Base-by-base conservation (phyloP, 441 rosid species). In the Mallotus repandus region DNA sequence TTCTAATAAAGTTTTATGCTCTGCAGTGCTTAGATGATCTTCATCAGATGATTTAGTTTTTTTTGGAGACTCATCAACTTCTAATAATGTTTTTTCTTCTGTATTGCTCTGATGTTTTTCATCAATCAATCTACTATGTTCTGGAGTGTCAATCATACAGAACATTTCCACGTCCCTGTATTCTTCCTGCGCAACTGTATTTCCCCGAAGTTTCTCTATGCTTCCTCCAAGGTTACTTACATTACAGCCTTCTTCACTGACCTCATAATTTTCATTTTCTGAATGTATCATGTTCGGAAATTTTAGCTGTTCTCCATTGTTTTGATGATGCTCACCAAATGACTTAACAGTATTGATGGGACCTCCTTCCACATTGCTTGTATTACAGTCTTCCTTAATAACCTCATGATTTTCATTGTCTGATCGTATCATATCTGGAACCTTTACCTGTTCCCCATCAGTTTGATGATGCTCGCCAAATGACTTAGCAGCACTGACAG, bases 171-270 rank as follows among this genome's bases (percentile, higher is more conserved):
- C 11, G 64, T 74, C 74, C 49, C 63, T 38, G 10, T 49, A 53
- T 73, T 64, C 68, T 52, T 74, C 80, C 54, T 19, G 75, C 68
- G 60, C 74, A 43, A 66, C 53, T 29, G 38, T 46, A 59, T 70
- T 68, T 46, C 70, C 86, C 71, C 66, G 86, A 79, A 76, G 79
- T 79, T 80, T 85, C 88, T 86, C 90, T 29, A 66, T n/a, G 59
- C 79, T 84, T 79, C 72, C 74, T 77, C 68, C 78, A 38, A 71
- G 57, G 66, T 69, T 75, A 71, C n/a, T 80, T 18, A 66, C 18
- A 69, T 76, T 21, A 41, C 59, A n/a, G 13, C 69, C 78, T 45
- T 78, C 81, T 55, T 59, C 74, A 32, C 66, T 59, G 68, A 63
- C 69, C 52, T 45, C 50, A 49, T 73, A 67, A 53, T 35, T 75